Conservation (phyloP, 306 rosid genomes). For the Urtica urens region DNA sequence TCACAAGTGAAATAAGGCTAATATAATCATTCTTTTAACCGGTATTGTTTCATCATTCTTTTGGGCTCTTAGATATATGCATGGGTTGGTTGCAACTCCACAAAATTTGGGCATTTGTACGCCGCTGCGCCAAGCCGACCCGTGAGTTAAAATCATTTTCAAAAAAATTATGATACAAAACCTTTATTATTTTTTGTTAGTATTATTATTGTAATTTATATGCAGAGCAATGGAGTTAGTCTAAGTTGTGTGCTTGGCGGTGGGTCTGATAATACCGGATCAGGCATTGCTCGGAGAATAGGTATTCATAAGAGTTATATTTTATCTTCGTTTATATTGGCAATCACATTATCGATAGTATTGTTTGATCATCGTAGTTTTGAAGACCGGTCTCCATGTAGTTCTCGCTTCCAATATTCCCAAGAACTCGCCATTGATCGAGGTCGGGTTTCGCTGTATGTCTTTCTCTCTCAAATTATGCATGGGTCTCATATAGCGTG, state of each 20-base stretch:
- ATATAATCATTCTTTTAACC: too few relatives aligned
- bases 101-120: conserved; percentile 65
- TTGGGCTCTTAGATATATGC: conserved; percentile 53
- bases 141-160: conserved; percentile 21
- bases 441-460: conserved; percentile 30
- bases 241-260: conserved; percentile 80
- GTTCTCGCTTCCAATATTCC: conserved; percentile 82
- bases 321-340: not conserved
- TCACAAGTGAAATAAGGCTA: too few relatives aligned
- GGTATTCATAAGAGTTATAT: conserved; percentile 40
- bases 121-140: conserved; percentile 81
- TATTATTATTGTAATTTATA: not conserved
- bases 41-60: too few relatives aligned
- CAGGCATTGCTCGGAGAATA: conserved; percentile 71
- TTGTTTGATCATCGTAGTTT: conserved; percentile 31
- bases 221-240: conserved; percentile 47
- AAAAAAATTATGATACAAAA: not conserved
- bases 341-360: not conserved
- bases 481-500: not conserved
- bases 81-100: conserved; percentile 79
- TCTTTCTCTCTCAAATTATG: not conserved
- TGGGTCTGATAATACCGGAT: conserved; percentile 72
- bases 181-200: not conserved
- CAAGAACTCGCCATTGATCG: conserved; percentile 58
- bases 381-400: conserved; percentile 68